Evolutionary conservation across 495 filamentous ascomycete species (phyloP).

Genomic region (Mytilinidion resinicola): DNA sequence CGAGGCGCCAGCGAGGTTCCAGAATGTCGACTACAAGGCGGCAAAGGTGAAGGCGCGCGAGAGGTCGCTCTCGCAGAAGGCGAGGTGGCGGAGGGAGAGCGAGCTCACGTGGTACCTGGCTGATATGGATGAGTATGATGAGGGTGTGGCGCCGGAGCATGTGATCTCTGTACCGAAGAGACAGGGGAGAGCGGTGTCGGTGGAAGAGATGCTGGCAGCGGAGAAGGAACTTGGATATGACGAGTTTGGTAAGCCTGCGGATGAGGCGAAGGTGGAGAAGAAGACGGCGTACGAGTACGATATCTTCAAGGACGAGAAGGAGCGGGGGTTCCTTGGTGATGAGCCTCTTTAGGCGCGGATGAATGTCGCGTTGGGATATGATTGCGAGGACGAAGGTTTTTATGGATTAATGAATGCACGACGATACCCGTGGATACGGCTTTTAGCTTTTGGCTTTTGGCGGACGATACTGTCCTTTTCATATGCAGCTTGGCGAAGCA

Average conservation of each 20-base stretch:
- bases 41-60: background rate
- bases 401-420: background rate
- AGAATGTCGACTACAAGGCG: constrained; percentile 1
- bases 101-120: background rate
- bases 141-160: no score
- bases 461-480: no score
- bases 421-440: background rate
- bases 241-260: background rate
- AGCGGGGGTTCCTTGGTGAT: background rate
- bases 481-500: no score
- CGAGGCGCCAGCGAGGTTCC: background rate
- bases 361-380: background rate
- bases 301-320: background rate
- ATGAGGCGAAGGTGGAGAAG: background rate
- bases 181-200: no score
- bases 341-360: background rate
- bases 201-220: background rate
- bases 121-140: no score
- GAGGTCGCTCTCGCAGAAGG: background rate
- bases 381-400: background rate
- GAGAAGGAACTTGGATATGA: background rate
- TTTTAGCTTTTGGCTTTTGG: background rate
- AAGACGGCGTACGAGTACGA: background rate
- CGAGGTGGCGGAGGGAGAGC: background rate
- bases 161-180: no score